Evolutionary conservation across 2,329 filamentous ascomycete species (phyloP).

Genomic region (Teratosphaeria pseudoeucalypti): DNA sequence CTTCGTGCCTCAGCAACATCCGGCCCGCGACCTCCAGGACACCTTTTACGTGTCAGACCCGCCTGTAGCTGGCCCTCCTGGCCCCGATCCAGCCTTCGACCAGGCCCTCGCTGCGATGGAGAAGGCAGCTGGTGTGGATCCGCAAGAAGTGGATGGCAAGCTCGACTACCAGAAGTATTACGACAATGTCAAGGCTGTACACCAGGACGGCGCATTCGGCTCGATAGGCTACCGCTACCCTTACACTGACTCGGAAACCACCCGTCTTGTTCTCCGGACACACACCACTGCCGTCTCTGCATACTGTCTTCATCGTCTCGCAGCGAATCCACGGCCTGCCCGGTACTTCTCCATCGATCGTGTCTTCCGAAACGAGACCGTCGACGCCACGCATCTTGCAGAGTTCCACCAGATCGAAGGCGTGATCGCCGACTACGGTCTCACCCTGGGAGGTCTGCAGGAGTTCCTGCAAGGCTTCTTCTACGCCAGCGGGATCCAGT

Average conservation of each 20-base stretch:
- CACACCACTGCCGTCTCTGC: constrained; percentile 92
- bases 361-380: constrained; percentile 95
- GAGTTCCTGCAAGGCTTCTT: constrained; percentile 96
- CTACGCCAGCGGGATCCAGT: constrained; percentile 76
- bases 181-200: constrained; percentile 76
- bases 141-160: constrained; percentile 31
- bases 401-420: constrained; percentile 99
- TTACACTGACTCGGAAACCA: constrained; percentile 78
- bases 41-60: constrained; percentile 98
- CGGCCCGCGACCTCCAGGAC: constrained; percentile 91
- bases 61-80: constrained; percentile 56
- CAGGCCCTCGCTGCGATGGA: constrained; percentile 40
- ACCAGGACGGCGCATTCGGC: constrained; percentile 84
- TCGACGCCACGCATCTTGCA: constrained; percentile 90
- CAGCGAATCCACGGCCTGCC: constrained; percentile 72
- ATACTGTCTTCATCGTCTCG: constrained; percentile 82
- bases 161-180: constrained; percentile 76
- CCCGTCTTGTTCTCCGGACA: constrained; percentile 81
- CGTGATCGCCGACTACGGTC: constrained; percentile 91
- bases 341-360: constrained; percentile 98
- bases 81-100: constrained; percentile 43
- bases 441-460: constrained; percentile 87
- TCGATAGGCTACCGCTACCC: constrained; percentile 95
- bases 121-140: constrained; percentile 27
- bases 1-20: constrained; percentile 95